phyloP scores from a whole-genome alignment of 805 yeast genomes.

The Kodamaea leandrae region DNA sequence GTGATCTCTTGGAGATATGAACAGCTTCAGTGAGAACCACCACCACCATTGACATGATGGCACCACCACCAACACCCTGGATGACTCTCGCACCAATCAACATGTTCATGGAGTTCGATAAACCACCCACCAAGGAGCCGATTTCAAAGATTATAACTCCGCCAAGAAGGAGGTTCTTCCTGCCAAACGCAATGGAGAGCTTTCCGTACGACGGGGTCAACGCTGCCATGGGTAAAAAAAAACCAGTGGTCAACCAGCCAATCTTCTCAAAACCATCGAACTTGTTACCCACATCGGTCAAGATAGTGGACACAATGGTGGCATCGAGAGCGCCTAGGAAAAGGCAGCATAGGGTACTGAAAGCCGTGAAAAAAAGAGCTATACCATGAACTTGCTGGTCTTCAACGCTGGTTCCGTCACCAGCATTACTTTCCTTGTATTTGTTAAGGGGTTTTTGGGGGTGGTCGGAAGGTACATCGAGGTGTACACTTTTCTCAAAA shows the following conservation, averaged over 20 bases:
- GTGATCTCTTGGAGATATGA: constrained; percentile 31
- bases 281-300: constrained; percentile 47
- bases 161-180: constrained; percentile 46
- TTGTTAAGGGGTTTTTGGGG: constrained; percentile 15
- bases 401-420: constrained; percentile 37
- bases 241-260: constrained; percentile 60
- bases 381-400: constrained; percentile 35
- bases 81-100: constrained; percentile 69
- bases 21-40: constrained; percentile 55
- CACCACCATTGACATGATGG: constrained; percentile 53
- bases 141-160: constrained; percentile 54
- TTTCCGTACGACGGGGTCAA: constrained; percentile 58
- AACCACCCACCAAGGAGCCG: constrained; percentile 59
- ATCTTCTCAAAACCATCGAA: constrained; percentile 50
- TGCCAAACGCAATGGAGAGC: constrained; percentile 53
- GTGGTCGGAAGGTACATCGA: no score
- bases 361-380: constrained; percentile 13
- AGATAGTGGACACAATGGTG: constrained; percentile 52
- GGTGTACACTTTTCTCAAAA: no score
- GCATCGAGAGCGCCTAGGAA: constrained; percentile 54
- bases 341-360: constrained; percentile 27
- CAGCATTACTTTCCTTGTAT: constrained; percentile 37
- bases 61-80: constrained; percentile 71
- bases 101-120: constrained; percentile 51
- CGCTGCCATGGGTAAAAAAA: constrained; percentile 51